Evolutionary conservation across 495 filamentous ascomycete species (phyloP).

Genomic region (Penicillium simplicissimum): DNA sequence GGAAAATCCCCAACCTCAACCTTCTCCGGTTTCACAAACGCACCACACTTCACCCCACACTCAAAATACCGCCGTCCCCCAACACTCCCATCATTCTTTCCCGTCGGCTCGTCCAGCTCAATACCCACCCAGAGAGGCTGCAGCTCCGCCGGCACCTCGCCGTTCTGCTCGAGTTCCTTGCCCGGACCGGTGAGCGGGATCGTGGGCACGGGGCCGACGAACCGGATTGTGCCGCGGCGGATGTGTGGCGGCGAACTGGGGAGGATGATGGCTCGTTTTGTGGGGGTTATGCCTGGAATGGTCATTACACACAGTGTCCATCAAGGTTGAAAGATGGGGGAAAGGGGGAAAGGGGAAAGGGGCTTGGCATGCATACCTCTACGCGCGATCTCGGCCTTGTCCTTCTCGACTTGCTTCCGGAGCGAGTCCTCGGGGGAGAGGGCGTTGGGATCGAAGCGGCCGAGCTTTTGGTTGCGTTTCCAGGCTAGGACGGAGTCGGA

Average conservation of each 20-base stretch:
- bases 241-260: conserved; percentile 56
- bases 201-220: conserved; percentile 76
- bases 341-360: too few relatives aligned
- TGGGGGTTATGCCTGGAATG: conserved; percentile 34
- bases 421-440: conserved; percentile 59
- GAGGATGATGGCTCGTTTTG: conserved; percentile 42
- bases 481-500: conserved; percentile 86
- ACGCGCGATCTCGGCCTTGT: conserved; percentile 60
- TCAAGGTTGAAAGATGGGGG: too few relatives aligned
- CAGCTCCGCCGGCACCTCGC: conserved; percentile 30
- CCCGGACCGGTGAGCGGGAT: conserved; percentile 62
- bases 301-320: too few relatives aligned
- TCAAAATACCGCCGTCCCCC: conserved; percentile 76
- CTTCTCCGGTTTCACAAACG: conserved; percentile 87
- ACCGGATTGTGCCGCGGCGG: conserved; percentile 80
- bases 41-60: conserved; percentile 69
- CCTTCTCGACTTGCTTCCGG: conserved; percentile 65
- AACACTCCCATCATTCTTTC: conserved; percentile 88
- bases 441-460: conserved; percentile 89
- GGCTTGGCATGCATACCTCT: too few relatives aligned
- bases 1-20: conserved; percentile 86
- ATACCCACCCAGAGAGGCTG: conserved; percentile 82
- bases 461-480: conserved; percentile 89
- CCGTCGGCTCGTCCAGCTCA: conserved; percentile 80
- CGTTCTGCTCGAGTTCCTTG: conserved; percentile 21